Evolutionary conservation across 208 protist species (phyloP), one percentile per base, ranked within the genome.

Genomic region (Trypanosoma mega): DNA sequence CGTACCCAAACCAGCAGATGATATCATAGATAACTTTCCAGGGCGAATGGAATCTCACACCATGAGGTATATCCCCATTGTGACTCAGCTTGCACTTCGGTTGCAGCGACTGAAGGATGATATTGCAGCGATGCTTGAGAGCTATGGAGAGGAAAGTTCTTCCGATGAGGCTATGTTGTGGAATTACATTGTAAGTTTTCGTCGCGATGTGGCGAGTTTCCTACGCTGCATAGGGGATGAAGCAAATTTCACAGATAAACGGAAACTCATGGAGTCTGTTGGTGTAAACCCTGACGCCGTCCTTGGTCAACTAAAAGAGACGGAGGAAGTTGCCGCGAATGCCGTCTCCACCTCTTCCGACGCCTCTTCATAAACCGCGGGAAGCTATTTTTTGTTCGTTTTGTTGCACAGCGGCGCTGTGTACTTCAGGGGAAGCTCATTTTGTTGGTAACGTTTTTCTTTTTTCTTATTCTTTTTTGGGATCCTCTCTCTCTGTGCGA

Each of bases 21-120:
- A 62, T 33, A 21, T 63, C 24, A 27, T 49, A 9, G 86, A 93
- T 55, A 65, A 46, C 2, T 67, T 90, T 30, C 82, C 82, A 7
- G 30, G 43, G 24, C 39, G 71, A 24, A 57, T 93, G 49, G 30
- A 61, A 23, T 33, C 33, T 6, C 52, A 74, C 21, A 41, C 78
- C 36, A 62, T 61, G 24, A 54, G 53, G 21, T 57, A 86, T 57
- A 48, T 85, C 33, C 31, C 68, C 8, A 54, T 50, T 16, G 74
- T 80, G 1, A 69, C 71, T 20, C 62, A 85, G 57, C 72, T 93
- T 31, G 76, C 75, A 0, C 51, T 93, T 27, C 70, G 79, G 14
- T 77, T 82, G 30, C 81, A 87, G 63, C 70, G 79, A 55, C 63
- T 87, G 36, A 72, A 77, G n/a, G 78, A 88, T 7, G 78, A 88